Conservation (phyloP, 176 grass and related monocot species). For the Avena eriantha region DNA sequence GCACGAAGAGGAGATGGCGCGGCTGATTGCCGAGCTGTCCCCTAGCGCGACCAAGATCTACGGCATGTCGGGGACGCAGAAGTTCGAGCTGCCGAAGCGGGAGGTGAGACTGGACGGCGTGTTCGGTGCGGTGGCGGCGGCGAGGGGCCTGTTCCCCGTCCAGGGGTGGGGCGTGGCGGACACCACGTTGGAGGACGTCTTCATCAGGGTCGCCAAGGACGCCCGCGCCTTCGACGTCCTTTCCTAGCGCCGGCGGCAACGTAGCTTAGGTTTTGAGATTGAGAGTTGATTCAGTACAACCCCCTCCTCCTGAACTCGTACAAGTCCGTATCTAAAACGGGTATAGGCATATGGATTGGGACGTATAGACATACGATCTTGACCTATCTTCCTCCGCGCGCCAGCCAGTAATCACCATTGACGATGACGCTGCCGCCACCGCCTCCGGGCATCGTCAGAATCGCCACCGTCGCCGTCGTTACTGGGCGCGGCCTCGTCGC, state of each 20-base stretch:
- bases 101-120: slow-evolving; percentile 58
- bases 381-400: too few relatives aligned
- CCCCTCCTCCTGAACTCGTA: too few relatives aligned
- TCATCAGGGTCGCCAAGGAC: slow-evolving; percentile 83
- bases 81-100: slow-evolving; percentile 70
- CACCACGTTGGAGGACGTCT: slow-evolving; percentile 85
- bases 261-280: neutral
- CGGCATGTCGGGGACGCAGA: slow-evolving; percentile 78
- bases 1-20: slow-evolving; percentile 60
- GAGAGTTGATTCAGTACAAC: too few relatives aligned
- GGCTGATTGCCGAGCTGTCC: slow-evolving; percentile 43
- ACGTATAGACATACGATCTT: too few relatives aligned
- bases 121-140: slow-evolving; percentile 65
- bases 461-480: too few relatives aligned
- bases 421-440: too few relatives aligned
- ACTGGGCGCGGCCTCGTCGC: too few relatives aligned
- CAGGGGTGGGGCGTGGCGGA: slow-evolving; percentile 84
- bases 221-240: slow-evolving; percentile 63
- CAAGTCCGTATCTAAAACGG: too few relatives aligned
- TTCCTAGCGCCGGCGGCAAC: slow-evolving; percentile 37
- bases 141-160: slow-evolving; percentile 55
- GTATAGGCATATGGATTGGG: too few relatives aligned
- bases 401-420: too few relatives aligned
- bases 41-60: slow-evolving; percentile 62
- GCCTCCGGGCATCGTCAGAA: too few relatives aligned